Conservation (phyloP, 2,329 filamentous ascomycete genomes). For the Lomentospora prolificans region DNA sequence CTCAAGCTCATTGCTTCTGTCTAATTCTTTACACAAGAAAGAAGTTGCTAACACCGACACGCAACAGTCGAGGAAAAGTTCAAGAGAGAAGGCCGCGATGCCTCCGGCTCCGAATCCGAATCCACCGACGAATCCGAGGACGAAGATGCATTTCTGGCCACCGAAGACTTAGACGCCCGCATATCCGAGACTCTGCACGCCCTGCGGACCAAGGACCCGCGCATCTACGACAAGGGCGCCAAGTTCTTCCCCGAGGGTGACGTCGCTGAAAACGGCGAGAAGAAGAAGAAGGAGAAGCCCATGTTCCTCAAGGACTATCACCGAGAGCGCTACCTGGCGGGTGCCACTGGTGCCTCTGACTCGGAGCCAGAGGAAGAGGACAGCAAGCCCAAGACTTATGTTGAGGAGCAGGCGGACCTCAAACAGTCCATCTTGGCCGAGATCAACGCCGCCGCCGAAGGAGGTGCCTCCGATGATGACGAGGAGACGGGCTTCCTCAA, state of each 20-base stretch:
- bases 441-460: slow-evolving; percentile 56
- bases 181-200: slow-evolving; percentile 81
- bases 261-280: slow-evolving; percentile 18
- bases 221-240: slow-evolving; percentile 77
- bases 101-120: slow-evolving; percentile 43
- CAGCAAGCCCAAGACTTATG: slow-evolving; percentile 60
- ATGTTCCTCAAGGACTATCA: slow-evolving; percentile 87
- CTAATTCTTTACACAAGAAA: background rate
- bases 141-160: slow-evolving; percentile 79
- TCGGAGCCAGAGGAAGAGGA: slow-evolving; percentile 28
- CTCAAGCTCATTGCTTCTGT: background rate
- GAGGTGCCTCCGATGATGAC: slow-evolving; percentile 32
- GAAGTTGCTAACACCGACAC: background rate
- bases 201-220: slow-evolving; percentile 81
- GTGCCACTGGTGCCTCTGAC: slow-evolving; percentile 50
- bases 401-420: slow-evolving; percentile 77
- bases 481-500: slow-evolving; percentile 48
- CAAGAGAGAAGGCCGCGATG: slow-evolving; percentile 34
- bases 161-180: slow-evolving; percentile 73
- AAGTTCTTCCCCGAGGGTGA: slow-evolving; percentile 45
- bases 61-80: slow-evolving; percentile 79
- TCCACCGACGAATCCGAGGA: slow-evolving; percentile 78
- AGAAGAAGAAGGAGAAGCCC: slow-evolving; percentile 65
- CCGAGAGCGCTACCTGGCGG: slow-evolving; percentile 74
- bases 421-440: slow-evolving; percentile 70